Conservation (phyloP, 208 protist genomes). For the Leptomonas seymouri region DNA sequence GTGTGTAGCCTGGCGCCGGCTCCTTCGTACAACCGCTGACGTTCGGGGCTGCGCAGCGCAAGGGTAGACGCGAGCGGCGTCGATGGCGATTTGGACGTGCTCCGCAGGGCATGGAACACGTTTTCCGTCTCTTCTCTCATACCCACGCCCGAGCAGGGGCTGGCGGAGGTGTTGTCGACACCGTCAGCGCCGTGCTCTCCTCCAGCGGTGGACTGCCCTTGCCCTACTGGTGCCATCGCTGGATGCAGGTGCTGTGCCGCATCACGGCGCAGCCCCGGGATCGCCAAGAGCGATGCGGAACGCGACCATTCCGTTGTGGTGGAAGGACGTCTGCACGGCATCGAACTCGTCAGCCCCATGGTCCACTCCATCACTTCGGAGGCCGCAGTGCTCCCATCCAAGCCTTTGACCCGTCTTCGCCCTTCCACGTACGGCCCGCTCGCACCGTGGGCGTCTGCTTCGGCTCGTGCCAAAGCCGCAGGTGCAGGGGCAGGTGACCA, state of each 20-base stretch:
- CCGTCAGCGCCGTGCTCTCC: neutral
- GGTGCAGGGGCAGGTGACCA: neutral
- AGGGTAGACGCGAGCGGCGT: conserved; percentile 5
- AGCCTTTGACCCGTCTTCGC: neutral
- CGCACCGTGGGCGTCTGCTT: neutral
- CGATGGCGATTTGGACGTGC: conserved; percentile 4
- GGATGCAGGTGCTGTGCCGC: neutral
- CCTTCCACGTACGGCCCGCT: too few relatives aligned
- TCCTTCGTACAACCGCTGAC: neutral
- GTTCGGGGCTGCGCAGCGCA: conserved; percentile 4
- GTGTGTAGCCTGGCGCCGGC: neutral
- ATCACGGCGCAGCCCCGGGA: neutral
- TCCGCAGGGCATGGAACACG: neutral
- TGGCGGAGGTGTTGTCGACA: neutral
- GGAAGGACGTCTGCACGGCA: conserved; percentile 10
- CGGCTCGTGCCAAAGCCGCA: neutral
- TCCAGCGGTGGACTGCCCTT: neutral
- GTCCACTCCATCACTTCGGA: conserved; percentile 15
- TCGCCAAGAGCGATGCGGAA: conserved; percentile 6
- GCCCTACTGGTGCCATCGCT: neutral
- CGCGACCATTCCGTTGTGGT: neutral
- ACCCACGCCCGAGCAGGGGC: neutral
- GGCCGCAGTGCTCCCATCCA: neutral
- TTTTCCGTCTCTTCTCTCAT: neutral
- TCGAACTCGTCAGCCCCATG: conserved; percentile 20